Percentiles rank a stretch among this genome's conserved stretches.
Evolutionary conservation across 2,329 filamentous ascomycete genomes (phyloP).

Genomic region (Beauveria scarabaeidicola): DNA sequence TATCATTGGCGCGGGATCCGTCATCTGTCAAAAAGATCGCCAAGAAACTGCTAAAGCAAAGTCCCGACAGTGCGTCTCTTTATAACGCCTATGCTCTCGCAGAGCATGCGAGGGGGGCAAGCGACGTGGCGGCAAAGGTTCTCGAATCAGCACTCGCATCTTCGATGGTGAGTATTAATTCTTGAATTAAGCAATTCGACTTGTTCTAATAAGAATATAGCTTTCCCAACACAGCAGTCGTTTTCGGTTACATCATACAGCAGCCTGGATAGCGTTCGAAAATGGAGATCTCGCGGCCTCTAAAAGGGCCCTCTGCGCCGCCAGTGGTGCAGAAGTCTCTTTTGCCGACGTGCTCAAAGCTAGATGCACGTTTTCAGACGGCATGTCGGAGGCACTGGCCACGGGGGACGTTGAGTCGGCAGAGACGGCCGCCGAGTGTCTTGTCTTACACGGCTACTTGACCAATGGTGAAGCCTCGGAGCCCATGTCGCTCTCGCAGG

Average conservation of each 20-base stretch:
- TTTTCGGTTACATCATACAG: conserved; percentile 28
- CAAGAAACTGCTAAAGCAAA: conserved; percentile 67
- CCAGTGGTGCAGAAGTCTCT: conserved; percentile 15
- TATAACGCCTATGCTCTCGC: conserved; percentile 75
- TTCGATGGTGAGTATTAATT: conserved; percentile 20
- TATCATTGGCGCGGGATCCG: conserved; percentile 51
- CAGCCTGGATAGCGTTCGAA: conserved; percentile 60
- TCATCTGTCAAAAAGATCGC: conserved; percentile 57
- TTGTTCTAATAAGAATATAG: neutral
- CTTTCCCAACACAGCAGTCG: neutral
- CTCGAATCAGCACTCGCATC: conserved; percentile 53
- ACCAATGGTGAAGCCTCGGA: conserved; percentile 33
- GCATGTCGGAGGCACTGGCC: conserved; percentile 48
- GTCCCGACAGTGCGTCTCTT: conserved; percentile 53
- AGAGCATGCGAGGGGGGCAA: conserved; percentile 52
- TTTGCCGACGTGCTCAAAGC: conserved; percentile 1
- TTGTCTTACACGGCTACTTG: conserved; percentile 61
- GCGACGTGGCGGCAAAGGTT: conserved; percentile 52
- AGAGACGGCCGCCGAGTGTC: conserved; percentile 48
- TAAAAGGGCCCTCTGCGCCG: conserved; percentile 26
- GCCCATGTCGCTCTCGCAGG: conserved; percentile 39
- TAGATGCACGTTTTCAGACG: conserved; percentile 41
- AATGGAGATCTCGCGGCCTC: neutral
- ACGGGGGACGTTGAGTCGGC: conserved; percentile 40
- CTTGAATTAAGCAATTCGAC: too few species aligned